phyloP scores from a whole-genome alignment of 768 basidiomycete species.

The Tylopilus balloui region DNA sequence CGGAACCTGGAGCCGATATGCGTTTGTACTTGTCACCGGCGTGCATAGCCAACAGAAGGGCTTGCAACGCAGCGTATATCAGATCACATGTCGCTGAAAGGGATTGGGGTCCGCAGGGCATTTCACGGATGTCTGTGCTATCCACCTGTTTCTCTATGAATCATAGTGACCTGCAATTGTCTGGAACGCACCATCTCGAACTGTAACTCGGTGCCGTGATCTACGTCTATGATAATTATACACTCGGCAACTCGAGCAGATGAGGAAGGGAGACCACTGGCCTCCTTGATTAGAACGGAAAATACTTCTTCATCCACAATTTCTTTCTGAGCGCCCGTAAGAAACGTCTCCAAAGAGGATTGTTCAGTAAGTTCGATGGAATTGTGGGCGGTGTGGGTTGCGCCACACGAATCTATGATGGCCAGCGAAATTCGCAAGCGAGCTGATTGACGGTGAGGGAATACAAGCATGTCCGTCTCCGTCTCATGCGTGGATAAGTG shows the following conservation, averaged over 20 bases:
- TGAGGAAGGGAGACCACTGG: slow-evolving; percentile 70
- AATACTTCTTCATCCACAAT: slow-evolving; percentile 81
- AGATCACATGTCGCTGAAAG: slow-evolving; percentile 52
- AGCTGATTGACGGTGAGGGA: slow-evolving; percentile 60
- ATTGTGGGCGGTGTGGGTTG: slow-evolving; percentile 35
- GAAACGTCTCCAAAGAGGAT: slow-evolving; percentile 43
- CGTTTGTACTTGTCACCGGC: slow-evolving; percentile 41
- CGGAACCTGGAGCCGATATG: slow-evolving; percentile 26
- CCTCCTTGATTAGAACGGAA: slow-evolving; percentile 65
- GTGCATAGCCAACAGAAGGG: slow-evolving; percentile 63
- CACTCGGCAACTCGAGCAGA: slow-evolving; percentile 77
- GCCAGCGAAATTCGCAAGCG: slow-evolving; percentile 59
- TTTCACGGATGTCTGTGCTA: slow-evolving; percentile 12
- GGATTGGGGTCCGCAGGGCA: slow-evolving; percentile 10
- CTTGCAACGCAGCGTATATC: slow-evolving; percentile 59
- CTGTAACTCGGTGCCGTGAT: slow-evolving; percentile 59
- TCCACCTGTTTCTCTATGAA: slow-evolving; percentile 33
- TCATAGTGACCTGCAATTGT: background rate
- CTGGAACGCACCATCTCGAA: slow-evolving; percentile 63
- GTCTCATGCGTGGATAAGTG: slow-evolving; percentile 52
- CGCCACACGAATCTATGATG: slow-evolving; percentile 33
- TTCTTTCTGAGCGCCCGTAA: slow-evolving; percentile 63
- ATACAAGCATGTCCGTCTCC: slow-evolving; percentile 44
- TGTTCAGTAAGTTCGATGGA: slow-evolving; percentile 29
- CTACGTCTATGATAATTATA: slow-evolving; percentile 71